Evolutionary conservation across 352 stramenopile species (phyloP), one percentile per base, ranked within the genome.

Genomic region (Peronosclerospora sorghi): DNA sequence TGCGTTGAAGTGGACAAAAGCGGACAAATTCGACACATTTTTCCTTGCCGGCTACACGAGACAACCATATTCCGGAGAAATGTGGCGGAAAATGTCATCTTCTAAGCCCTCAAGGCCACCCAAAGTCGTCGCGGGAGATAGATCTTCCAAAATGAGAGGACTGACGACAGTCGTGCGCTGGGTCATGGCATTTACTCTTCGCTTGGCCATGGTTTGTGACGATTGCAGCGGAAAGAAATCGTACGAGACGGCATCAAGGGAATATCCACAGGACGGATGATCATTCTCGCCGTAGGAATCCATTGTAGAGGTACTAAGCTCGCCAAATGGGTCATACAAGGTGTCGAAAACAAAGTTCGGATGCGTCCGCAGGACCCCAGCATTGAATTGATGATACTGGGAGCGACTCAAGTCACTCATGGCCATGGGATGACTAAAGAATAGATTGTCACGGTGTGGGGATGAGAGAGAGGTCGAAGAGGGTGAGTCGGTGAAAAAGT

Each of bases 41-140:
- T 9, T 35, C 13, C 19, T 19, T 20, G 19, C 38, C 24, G 15
- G 12, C 15, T 44, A 30, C 62, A 86, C 75, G 10, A 91, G 61
- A 34, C 75, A 91, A 29, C 78, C 78, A 43, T 86, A 91, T 45
- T 88, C 75, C 5, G 78, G 74, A 2, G 78, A 90, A 41, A 90
- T 87, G 35, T 90, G 78, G 30, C 83, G 64, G 43, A 90, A 90
- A 35, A 90, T 77, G 45, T 87, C 75, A 45, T 90, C 78, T 13
- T 85, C 71, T 2, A 71, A 34, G 0, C 45, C 53, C 18, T 73
- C 62, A 18, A 62, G 37, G 35, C 59, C 54, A 30, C 19, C 47
- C 20, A 41, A 26, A 6, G 35, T 32, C 2, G 34, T 54, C 10
- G 50, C 35, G 1, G 45, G n/a, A 6, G 35, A 48, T 18, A 38